A percentile compares a stretch with the other conserved stretches of the same genome.
phyloP scores from a whole-genome alignment of 2,329 filamentous ascomycete species.

The Chalaropsis ovoidea region DNA sequence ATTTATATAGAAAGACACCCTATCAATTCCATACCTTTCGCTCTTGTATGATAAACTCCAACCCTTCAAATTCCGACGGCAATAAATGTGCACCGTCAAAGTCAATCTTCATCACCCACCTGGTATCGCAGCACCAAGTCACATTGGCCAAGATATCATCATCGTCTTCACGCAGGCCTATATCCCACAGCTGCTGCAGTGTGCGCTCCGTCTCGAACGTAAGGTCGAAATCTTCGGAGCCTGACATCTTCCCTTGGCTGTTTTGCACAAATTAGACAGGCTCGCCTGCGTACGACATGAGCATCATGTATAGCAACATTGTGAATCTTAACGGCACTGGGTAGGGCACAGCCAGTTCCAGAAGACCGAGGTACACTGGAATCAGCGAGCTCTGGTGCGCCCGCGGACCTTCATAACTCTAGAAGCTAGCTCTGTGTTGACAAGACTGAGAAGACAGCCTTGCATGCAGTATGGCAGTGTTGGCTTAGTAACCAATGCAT shows the following conservation, averaged over 20 bases:
- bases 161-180: not conserved
- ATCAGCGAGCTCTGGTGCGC: not conserved
- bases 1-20: too few relatives aligned
- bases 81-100: not conserved
- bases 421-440: not conserved
- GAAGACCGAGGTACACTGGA: not conserved
- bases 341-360: not conserved
- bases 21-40: too few relatives aligned
- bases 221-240: not conserved
- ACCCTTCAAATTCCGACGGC: too few relatives aligned
- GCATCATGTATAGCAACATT: not conserved
- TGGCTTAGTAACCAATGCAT: not conserved
- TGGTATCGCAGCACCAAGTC: not conserved
- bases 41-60: too few relatives aligned
- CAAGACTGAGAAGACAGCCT: not conserved
- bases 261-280: not conserved
- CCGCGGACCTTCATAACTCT: not conserved
- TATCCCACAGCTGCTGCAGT: not conserved
- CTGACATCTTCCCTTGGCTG: not conserved
- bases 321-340: not conserved
- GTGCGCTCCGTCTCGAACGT: not conserved
- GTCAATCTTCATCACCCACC: not conserved
- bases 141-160: not conserved
- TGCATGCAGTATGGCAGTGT: not conserved
- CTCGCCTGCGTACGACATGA: conserved; percentile 31